Percentiles rank a stretch among this genome's conserved stretches.
These are phyloP conservation scores for Nadsonia fulvescens DNA, from an alignment of 805 yeast species.

Conservation along the genomic window DNA sequence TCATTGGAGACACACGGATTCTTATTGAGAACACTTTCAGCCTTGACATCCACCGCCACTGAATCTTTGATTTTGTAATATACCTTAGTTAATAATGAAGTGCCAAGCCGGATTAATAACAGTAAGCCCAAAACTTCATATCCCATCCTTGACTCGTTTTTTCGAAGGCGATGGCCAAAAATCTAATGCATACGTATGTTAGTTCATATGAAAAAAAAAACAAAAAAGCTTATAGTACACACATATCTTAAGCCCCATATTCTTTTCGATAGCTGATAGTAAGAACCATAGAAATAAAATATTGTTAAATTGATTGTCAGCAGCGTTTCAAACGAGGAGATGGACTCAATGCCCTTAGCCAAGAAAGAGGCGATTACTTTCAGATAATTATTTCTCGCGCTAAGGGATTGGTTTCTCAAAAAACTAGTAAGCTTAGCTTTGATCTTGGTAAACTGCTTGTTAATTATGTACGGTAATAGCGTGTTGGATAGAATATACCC, in stretches of 20 bases:
- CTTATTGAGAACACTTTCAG: constrained; percentile 7
- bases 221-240: too few species aligned
- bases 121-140: constrained; percentile 54
- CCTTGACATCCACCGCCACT: constrained; percentile 1
- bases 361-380: too few species aligned
- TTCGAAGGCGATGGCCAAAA: constrained; percentile 18
- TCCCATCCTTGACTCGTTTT: constrained; percentile 20
- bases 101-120: constrained; percentile 15
- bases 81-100: constrained; percentile 1
- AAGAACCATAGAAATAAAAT: constrained; percentile 70
- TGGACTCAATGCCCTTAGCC: too few species aligned
- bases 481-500: constrained; percentile 46
- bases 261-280: constrained; percentile 62
- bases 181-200: too few species aligned
- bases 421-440: constrained; percentile 5
- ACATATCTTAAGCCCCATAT: constrained; percentile 67
- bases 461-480: constrained; percentile 35
- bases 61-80: constrained; percentile 1
- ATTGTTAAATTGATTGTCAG: constrained; percentile 59
- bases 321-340: constrained; percentile 20
- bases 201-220: too few species aligned
- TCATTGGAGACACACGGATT: constrained; percentile 6
- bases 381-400: constrained; percentile 5
- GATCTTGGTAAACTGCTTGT: constrained; percentile 3
- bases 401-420: constrained; percentile 4